Evolutionary conservation across 2,329 filamentous ascomycete species (phyloP).

Genomic region (Ceratocystis destructans): DNA sequence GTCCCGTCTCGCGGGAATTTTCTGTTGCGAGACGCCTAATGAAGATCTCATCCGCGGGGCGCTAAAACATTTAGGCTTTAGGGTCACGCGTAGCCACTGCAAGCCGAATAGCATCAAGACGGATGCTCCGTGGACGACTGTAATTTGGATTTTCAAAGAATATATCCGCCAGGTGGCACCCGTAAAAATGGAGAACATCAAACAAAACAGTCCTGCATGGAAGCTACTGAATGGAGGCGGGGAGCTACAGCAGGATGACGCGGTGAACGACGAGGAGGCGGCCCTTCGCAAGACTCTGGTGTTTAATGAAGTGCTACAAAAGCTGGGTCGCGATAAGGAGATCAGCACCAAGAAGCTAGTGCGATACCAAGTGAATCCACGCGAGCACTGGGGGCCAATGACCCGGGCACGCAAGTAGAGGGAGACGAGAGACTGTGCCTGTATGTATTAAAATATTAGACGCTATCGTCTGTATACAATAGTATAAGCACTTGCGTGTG

Average conservation of each 20-base stretch:
- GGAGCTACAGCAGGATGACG: constrained; percentile 19
- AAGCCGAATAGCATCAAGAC: constrained; percentile 86
- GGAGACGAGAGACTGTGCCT: constrained; percentile 26
- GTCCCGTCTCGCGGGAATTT: constrained; percentile 55
- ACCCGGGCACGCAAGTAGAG: constrained; percentile 32
- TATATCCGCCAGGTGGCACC: constrained; percentile 74
- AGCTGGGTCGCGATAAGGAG: constrained; percentile 49
- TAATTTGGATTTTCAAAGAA: constrained; percentile 90
- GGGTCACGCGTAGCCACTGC: constrained; percentile 73
- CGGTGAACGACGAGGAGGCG: constrained; percentile 21
- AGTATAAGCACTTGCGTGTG: not conserved
- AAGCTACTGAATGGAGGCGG: constrained; percentile 41
- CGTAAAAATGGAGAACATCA: constrained; percentile 58
- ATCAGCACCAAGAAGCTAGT: constrained; percentile 55
- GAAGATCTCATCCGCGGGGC: constrained; percentile 70
- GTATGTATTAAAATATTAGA: not conserved
- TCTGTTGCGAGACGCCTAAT: constrained; percentile 70
- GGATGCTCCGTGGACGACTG: constrained; percentile 73
- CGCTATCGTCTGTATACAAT: not conserved
- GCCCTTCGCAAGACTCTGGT: constrained; percentile 44
- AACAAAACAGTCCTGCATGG: constrained; percentile 55
- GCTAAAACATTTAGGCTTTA: constrained; percentile 65
- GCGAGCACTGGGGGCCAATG: constrained; percentile 90
- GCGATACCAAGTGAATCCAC: constrained; percentile 79
- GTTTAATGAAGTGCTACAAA: constrained; percentile 69